Conservation (phyloP, 306 rosid species). For the Pyrus communis region DNA sequence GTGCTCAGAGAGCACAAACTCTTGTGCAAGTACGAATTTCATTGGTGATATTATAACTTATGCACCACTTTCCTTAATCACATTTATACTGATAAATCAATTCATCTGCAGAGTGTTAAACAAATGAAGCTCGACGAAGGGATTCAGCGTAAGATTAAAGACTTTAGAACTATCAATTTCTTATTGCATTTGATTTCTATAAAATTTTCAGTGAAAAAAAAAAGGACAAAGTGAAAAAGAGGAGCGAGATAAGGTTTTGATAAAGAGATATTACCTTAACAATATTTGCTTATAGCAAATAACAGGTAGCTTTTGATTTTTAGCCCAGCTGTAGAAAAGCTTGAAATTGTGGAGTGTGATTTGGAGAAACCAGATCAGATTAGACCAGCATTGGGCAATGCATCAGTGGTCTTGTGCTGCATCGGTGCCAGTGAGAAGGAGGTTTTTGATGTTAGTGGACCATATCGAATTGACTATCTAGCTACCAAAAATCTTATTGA, state of each 20-base stretch:
- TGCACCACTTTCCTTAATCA: slow-evolving; percentile 3
- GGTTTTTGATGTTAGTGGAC: slow-evolving; percentile 82
- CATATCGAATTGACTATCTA: slow-evolving; percentile 76
- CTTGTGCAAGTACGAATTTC: slow-evolving; percentile 51
- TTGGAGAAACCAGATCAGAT: slow-evolving; percentile 67
- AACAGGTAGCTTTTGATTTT: slow-evolving; percentile 77
- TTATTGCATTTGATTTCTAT: slow-evolving; percentile 4
- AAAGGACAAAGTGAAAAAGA: not conserved
- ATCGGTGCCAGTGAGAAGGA: slow-evolving; percentile 99
- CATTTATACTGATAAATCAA: slow-evolving; percentile 12
- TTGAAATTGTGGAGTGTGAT: slow-evolving; percentile 96
- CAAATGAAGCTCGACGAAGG: slow-evolving; percentile 55
- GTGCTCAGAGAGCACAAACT: slow-evolving; percentile 57
- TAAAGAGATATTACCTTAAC: not conserved
- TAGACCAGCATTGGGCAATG: slow-evolving; percentile 62
- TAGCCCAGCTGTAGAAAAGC: slow-evolving; percentile 99
- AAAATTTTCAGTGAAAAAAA: not conserved
- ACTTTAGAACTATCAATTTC: slow-evolving; percentile 22
- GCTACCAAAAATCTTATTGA: slow-evolving; percentile 79
- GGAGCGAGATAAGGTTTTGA: not conserved
- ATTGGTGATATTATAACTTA: slow-evolving; percentile 9
- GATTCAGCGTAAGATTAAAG: slow-evolving; percentile 46
- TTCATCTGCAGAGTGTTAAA: slow-evolving; percentile 67
- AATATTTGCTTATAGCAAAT: slow-evolving; percentile 37
- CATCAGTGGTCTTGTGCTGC: slow-evolving; percentile 75